Conservation (phyloP, 2,329 filamentous ascomycete species). For the Verticillium isaacii region DNA sequence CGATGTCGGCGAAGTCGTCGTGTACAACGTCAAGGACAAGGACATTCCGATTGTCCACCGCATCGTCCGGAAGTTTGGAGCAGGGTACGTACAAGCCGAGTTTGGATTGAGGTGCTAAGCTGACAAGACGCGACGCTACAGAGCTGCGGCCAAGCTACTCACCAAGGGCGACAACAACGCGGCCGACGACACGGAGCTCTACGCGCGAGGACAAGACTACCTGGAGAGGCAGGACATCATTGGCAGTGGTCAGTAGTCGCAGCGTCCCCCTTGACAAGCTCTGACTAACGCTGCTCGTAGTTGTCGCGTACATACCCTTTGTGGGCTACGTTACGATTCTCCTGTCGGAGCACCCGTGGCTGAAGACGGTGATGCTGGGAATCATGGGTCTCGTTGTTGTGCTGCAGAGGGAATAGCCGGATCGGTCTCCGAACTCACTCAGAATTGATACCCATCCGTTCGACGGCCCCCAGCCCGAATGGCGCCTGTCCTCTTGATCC, state of each 20-base stretch:
- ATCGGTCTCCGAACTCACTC: neutral
- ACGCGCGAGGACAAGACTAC: slow-evolving; percentile 82
- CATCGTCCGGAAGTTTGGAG: slow-evolving; percentile 70
- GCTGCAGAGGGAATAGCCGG: slow-evolving; percentile 72
- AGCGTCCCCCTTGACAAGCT: neutral
- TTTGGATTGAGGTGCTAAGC: neutral
- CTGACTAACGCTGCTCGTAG: slow-evolving; percentile 25
- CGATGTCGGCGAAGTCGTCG: slow-evolving; percentile 53
- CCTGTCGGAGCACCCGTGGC: slow-evolving; percentile 90
- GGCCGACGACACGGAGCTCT: slow-evolving; percentile 84
- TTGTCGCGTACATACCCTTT: slow-evolving; percentile 86
- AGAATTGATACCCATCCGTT: neutral
- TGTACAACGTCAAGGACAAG: slow-evolving; percentile 82
- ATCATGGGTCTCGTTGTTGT: slow-evolving; percentile 94
- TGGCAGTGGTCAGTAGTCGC: slow-evolving; percentile 50
- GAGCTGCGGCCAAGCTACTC: slow-evolving; percentile 64
- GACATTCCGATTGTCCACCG: slow-evolving; percentile 97
- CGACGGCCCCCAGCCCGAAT: neutral
- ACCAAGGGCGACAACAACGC: slow-evolving; percentile 98
- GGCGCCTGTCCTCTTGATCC: too few relatives aligned
- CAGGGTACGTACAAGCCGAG: slow-evolving; percentile 33
- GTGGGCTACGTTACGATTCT: slow-evolving; percentile 97
- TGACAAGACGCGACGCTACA: slow-evolving; percentile 16
- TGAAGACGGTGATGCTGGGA: slow-evolving; percentile 91
- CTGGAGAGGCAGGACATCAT: slow-evolving; percentile 86